Conservation (phyloP, 176 grass and related monocot genomes). For the Oryza meridionalis region DNA sequence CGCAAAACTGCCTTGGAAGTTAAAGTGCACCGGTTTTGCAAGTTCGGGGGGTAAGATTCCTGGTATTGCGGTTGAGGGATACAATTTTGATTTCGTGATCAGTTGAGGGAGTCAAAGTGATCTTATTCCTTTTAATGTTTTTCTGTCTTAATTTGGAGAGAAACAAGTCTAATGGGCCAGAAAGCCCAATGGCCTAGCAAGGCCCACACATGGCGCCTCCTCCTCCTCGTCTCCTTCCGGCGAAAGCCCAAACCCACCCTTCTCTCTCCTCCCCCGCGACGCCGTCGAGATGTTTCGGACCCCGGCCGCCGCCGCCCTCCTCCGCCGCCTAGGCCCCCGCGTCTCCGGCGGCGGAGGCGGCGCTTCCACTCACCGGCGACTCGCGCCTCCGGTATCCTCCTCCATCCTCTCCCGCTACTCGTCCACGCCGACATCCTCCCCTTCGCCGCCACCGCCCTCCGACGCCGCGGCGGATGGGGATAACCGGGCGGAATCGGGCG, state of each 20-base stretch:
- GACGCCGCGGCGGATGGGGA: conserved; percentile 12
- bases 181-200: neutral
- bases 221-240: neutral
- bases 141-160: no score
- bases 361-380: neutral
- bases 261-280: conserved; percentile 15
- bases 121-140: no score
- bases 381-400: conserved; percentile 23
- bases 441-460: conserved; percentile 34
- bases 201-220: neutral
- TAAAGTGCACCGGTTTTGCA: no score
- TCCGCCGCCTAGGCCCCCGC: conserved; percentile 56
- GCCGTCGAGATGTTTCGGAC: conserved; percentile 70
- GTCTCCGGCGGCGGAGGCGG: conserved; percentile 35
- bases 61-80: no score
- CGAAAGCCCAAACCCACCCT: conserved; percentile 35
- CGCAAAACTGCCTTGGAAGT: no score
- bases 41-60: no score
- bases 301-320: conserved; percentile 39
- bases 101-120: no score
- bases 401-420: conserved; percentile 41
- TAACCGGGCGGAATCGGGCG: neutral
- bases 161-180: neutral
- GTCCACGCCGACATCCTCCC: conserved; percentile 34
- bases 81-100: no score